Percentiles rank a stretch among this genome's conserved stretches.
Conservation (phyloP, 768 basidiomycete species). For the Kwoniella mangroviensis region DNA sequence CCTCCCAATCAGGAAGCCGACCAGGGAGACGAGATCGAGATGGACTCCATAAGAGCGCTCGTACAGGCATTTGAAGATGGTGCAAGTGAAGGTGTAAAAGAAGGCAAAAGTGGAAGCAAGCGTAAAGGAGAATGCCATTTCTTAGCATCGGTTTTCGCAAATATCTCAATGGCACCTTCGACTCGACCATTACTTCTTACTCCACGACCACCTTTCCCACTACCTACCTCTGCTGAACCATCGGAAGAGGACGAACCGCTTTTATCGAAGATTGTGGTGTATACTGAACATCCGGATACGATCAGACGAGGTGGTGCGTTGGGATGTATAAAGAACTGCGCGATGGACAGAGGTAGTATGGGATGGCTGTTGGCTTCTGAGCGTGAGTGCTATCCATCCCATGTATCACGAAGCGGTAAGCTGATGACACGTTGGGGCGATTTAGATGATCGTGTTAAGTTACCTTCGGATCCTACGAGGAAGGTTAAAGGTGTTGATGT, state of each 20-base stretch:
- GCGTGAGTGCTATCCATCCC: constrained; percentile 30
- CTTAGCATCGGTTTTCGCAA: constrained; percentile 90
- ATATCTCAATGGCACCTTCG: constrained; percentile 72
- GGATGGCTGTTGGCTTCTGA: constrained; percentile 56
- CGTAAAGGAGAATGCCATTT: constrained; percentile 84
- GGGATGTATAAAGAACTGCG: constrained; percentile 73
- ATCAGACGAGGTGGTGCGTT: constrained; percentile 87
- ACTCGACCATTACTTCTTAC: constrained; percentile 82
- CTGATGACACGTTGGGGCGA: background rate
- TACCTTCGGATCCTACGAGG: constrained; percentile 65
- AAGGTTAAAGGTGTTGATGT: constrained; percentile 71
- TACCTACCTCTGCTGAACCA: constrained; percentile 49
- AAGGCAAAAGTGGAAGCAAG: constrained; percentile 60
- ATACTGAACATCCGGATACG: constrained; percentile 85
- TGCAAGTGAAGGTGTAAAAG: constrained; percentile 64
- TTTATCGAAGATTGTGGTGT: constrained; percentile 76
- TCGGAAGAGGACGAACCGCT: constrained; percentile 70
- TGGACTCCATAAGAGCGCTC: constrained; percentile 76
- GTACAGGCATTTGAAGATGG: constrained; percentile 86
- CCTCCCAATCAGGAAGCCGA: constrained; percentile 49
- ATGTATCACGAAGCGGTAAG: background rate
- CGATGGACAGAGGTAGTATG: constrained; percentile 56
- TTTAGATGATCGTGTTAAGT: constrained; percentile 64
- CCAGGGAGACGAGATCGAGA: constrained; percentile 56
- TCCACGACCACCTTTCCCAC: constrained; percentile 65